Evolutionary conservation across 306 rosid genomes (phyloP), one percentile per base, ranked within the genome.

Genomic region (Cucurbita pepo): DNA sequence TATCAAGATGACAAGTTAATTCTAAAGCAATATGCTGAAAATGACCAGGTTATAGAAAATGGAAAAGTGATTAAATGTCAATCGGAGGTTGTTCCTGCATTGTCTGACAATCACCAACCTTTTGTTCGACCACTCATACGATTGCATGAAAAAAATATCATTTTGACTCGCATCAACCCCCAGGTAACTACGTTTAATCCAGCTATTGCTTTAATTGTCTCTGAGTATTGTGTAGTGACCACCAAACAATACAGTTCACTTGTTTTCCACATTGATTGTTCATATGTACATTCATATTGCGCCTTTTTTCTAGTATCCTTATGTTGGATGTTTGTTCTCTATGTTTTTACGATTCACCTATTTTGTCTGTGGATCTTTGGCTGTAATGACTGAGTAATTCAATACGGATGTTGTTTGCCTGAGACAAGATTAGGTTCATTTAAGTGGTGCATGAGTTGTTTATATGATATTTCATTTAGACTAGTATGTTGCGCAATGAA

Each of bases 121-220:
- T 72, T 95, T 72, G 71, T 88, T 48, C 92, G 99, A 57, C 99
- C 99, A 5, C 85, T 95, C 77, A 81, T 95, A 76, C 82, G 99
- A 77, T 80, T 95, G 56, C 87, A 84, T 21, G 99, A 95, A 78
- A 91, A 85, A 78, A 95, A 89, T 80, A 89, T 95, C 76, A 95
- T 95, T 78, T 79, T 95, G 84, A 95, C 99, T 12, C 97, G 99
- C 75, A 95, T 95, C 72, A 95, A 91, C 81, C 99, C 99, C 0
- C 97, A 86, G 97, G 99, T 94, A 76, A 73, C 53, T 38, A 62
- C 73, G 37, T 37, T 65, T 73, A 75, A 41, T 67, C 56, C 64
- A 36, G 59, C 2, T 36, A 10, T 8, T 30, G 34, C 34, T 58
- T 30, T 47, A 40, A 22, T 51, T 60, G 9, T 60, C 5, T 3